These are phyloP conservation scores for Penicillium crystallinum DNA, from an alignment of 495 filamentous ascomycete genomes.

Conservation along the genomic window DNA sequence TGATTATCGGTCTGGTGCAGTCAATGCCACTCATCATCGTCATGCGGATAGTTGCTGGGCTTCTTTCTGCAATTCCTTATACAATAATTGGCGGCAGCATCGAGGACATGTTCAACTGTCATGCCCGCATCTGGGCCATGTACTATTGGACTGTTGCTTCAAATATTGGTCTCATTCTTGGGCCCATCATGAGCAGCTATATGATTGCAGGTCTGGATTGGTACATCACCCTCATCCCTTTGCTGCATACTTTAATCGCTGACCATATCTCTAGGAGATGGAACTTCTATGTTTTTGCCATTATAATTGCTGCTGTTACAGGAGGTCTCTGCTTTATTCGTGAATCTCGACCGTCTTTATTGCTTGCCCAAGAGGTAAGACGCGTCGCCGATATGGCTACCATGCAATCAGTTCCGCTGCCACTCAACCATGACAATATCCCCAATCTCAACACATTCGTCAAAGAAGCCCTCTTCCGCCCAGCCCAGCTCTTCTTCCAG, in stretches of 20 bases:
- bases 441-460: slow-evolving; percentile 35
- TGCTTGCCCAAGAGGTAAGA: slow-evolving; percentile 32
- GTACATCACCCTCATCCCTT: slow-evolving; percentile 33
- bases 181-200: slow-evolving; percentile 41
- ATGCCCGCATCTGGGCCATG: slow-evolving; percentile 42
- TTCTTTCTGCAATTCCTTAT: slow-evolving; percentile 47
- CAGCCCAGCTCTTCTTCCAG: slow-evolving; percentile 41
- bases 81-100: slow-evolving; percentile 49
- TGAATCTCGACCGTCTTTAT: slow-evolving; percentile 42
- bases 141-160: slow-evolving; percentile 36
- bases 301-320: slow-evolving; percentile 30
- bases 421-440: slow-evolving; percentile 39
- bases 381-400: slow-evolving; percentile 18
- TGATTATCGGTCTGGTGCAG: slow-evolving; percentile 36
- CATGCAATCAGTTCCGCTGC: slow-evolving; percentile 18
- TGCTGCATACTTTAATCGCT: not conserved
- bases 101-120: slow-evolving; percentile 46
- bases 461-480: slow-evolving; percentile 37
- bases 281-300: slow-evolving; percentile 41
- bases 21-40: slow-evolving; percentile 33
- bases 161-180: slow-evolving; percentile 36
- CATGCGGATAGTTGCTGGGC: slow-evolving; percentile 42
- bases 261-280: slow-evolving; percentile 30
- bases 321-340: slow-evolving; percentile 32
- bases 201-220: slow-evolving; percentile 31